Base-by-base conservation (phyloP, 768 basidiomycete genomes). In the Inosperma sp. region DNA sequence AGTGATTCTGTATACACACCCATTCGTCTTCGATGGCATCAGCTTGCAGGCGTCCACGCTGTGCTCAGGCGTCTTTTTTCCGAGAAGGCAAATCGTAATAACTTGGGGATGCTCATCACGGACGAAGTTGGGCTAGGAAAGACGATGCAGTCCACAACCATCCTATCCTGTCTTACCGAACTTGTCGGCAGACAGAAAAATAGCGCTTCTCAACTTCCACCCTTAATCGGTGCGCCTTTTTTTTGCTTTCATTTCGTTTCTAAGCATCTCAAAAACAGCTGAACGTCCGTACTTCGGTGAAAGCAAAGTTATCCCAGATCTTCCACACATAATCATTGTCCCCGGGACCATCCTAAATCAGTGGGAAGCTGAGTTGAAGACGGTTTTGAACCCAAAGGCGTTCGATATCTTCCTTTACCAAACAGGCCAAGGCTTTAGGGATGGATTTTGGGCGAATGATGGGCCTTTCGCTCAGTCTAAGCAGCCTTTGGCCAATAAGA, bases 71-170 rank as follows among this genome's bases (percentile, higher is more conserved):
- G 25, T 7, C 8, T 37, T 0, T 22, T 48, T 9, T 29, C 46
- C 10, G 7, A 37, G 52, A 35, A 2, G 14, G 41, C 1, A 16
- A 43, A 14, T 12, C 21, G 19, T 3, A 23, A 12, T 13, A 7
- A 29, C 33, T 5, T 31, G 14, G 64, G 66, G 0, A 48, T 58
- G 2, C 60, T 66, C 8, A 21, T 68, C 8, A 55, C 59, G 3
- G 64, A 69, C 33, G 62, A 66, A 12, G 68, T 71, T 4, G 66
- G 70, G 0, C 57, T 69, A 0, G 66, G 68, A 0, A 71, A 71
- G 42, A 70, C 68, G 0, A 52, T 59, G 5, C 62, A 62, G 25
- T 36, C 62, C 0, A 35, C 59, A 2, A 26, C 58, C 0, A 17
- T 61, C 1, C 49, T 66, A 3, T 61, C 59, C 0, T 63, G 63